Base-by-base conservation (phyloP, 2,329 filamentous ascomycete species). In the Aspergillus sp. region DNA sequence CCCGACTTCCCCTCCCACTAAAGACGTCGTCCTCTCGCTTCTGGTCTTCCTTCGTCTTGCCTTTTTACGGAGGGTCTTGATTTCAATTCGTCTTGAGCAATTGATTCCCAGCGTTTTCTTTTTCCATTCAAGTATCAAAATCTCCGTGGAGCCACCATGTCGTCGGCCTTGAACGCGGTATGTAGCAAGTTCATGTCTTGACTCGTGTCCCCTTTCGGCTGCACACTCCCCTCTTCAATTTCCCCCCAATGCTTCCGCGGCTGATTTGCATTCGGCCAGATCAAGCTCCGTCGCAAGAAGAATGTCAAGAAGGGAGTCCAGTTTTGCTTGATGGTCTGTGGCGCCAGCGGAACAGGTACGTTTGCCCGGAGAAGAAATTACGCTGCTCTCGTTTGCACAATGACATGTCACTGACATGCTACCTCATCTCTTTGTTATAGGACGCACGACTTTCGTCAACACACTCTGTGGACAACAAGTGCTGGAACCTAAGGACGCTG, bases 271-370 rank as follows among this genome's bases (percentile, higher is more conserved):
- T 19, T 19, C 19, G 19, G 19, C 19, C 48, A 88, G 83, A 88
- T 94, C 74, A 93, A 95, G 86, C 90, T 96, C 71, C 90, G 93
- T 76, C 86, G 88, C 75, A 98, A 98, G 91, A 98, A 98, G 87
- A 97, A 98, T 81, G 91, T 98, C 77, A 96, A 96, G 86, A 96
- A 96, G 82, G 93, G 93, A 69, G 97, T 98, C 68, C 93, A 98
- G 80, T 98, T 98, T 79, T 97, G 90, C 73, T 75, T 98, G 81
- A 98, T 98, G 93, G 93, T 98, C 66, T 97, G 93, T 70, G 93
- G 93, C 77, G 93, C 93, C 69, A 97, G 91, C 62, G 93, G 93
- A 73, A 97, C 93, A 73, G 93, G 89, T 95, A 82, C 65, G 80
- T 54, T 8, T 43, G 12, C 3, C 34, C 34, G 34, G 19, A 19